phyloP scores from a whole-genome alignment of 495 filamentous ascomycete genomes.

The Xylaria curta region DNA sequence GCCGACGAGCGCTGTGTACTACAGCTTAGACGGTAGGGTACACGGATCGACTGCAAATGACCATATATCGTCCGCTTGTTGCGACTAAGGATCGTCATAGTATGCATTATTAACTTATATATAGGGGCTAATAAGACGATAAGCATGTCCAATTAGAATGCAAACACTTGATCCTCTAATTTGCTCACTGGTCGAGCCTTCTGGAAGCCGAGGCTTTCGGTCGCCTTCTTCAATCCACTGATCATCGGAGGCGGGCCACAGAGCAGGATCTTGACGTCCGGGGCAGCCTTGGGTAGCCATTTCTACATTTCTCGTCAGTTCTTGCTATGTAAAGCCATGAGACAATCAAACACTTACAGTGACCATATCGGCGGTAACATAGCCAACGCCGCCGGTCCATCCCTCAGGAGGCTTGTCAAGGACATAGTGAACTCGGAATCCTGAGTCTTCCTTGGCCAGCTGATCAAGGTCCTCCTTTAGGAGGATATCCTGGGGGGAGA shows the following conservation, averaged over 20 bases:
- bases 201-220: conserved; percentile 84
- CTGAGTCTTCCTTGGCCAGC: conserved; percentile 74
- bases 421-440: conserved; percentile 89
- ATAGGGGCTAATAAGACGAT: no score
- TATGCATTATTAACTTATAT: neutral
- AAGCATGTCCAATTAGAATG: conserved; percentile 67
- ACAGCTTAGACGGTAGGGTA: neutral
- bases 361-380: conserved; percentile 95
- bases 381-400: conserved; percentile 91
- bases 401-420: conserved; percentile 92
- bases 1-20: neutral
- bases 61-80: neutral
- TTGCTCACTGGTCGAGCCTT: conserved; percentile 95
- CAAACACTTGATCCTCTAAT: conserved; percentile 96
- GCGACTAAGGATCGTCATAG: neutral
- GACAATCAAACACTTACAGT: conserved; percentile 62
- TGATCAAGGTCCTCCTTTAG: conserved; percentile 88
- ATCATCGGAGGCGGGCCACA: conserved; percentile 98
- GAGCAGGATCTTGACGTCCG: conserved; percentile 92
- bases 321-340: conserved; percentile 41
- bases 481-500: conserved; percentile 89
- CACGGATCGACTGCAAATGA: neutral
- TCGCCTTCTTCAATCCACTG: conserved; percentile 94
- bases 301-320: conserved; percentile 46
- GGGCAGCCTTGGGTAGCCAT: conserved; percentile 80